These are phyloP conservation scores for Acanthamoeba divionensis DNA, from an alignment of 208 protist genomes.

Conservation along the genomic window DNA sequence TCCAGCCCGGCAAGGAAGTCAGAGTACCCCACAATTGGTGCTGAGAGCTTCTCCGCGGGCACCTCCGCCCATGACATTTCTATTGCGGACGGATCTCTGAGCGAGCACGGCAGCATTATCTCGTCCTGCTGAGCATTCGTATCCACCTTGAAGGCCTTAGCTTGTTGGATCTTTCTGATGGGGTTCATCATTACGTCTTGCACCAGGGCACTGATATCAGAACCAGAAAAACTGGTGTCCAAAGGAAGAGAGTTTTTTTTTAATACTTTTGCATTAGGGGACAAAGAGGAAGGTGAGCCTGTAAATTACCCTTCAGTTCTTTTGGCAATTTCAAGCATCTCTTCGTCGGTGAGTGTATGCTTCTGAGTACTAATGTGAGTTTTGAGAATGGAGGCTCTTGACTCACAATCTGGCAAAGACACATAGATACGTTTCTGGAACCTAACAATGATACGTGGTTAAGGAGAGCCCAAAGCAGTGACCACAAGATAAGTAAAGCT, in stretches of 20 bases:
- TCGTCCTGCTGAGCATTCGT: background rate
- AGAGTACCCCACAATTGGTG: slow-evolving; percentile 82
- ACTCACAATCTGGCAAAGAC: slow-evolving; percentile 85
- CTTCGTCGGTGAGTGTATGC: slow-evolving; percentile 83
- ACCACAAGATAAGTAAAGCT: background rate
- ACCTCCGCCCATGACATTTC: slow-evolving; percentile 92
- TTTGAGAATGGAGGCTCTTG: slow-evolving; percentile 89
- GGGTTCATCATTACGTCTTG: slow-evolving; percentile 97
- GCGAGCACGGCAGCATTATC: background rate
- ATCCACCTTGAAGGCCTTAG: slow-evolving; percentile 93
- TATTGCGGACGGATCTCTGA: slow-evolving; percentile 81
- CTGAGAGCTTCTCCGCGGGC: slow-evolving; percentile 85
- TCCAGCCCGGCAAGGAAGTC: slow-evolving; percentile 70
- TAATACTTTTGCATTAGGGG: background rate
- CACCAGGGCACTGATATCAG: slow-evolving; percentile 95
- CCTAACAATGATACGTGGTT: background rate
- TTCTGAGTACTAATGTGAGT: slow-evolving; percentile 93
- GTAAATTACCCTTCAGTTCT: slow-evolving; percentile 83
- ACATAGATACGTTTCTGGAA: slow-evolving; percentile 91
- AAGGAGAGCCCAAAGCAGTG: background rate
- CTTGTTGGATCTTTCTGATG: slow-evolving; percentile 93
- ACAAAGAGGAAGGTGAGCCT: background rate
- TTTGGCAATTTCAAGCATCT: slow-evolving; percentile 89
- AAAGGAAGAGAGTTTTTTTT: background rate
- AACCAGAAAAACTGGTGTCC: slow-evolving; percentile 86